Evolutionary conservation across 306 rosid species (phyloP).

Genomic region (Hylodesmum podocarpum): DNA sequence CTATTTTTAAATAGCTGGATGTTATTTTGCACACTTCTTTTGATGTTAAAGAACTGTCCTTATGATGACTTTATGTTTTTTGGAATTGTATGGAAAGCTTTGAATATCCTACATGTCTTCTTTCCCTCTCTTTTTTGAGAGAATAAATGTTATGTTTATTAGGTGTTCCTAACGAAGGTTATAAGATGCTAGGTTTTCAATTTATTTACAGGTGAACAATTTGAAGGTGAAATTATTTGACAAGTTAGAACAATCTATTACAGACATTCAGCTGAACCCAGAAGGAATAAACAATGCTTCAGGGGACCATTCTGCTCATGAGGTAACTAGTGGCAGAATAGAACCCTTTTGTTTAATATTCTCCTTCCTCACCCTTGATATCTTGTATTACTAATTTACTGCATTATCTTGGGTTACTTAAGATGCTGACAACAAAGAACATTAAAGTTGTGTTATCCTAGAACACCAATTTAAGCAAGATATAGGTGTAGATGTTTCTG

Average conservation of each 20-base stretch:
- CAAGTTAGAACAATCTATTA: slow-evolving; percentile 76
- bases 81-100: slow-evolving; percentile 7
- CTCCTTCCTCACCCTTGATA: slow-evolving; percentile 11
- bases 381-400: not conserved
- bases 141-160: not conserved
- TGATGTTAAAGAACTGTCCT: not conserved
- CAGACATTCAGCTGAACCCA: slow-evolving; percentile 64
- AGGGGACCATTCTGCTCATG: slow-evolving; percentile 55
- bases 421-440: slow-evolving; percentile 16
- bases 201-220: slow-evolving; percentile 70
- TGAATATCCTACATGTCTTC: not conserved
- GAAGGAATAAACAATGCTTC: slow-evolving; percentile 52
- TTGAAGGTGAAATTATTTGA: slow-evolving; percentile 78
- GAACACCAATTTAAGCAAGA: slow-evolving; percentile 33
- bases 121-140: not conserved
- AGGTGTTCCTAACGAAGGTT: slow-evolving; percentile 16
- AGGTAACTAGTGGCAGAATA: slow-evolving; percentile 47
- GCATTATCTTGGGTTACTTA: not conserved
- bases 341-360: slow-evolving; percentile 24
- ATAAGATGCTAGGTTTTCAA: slow-evolving; percentile 32
- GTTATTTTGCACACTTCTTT: not conserved
- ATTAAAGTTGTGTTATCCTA: slow-evolving; percentile 41
- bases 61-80: not conserved
- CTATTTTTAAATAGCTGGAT: not conserved
- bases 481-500: slow-evolving; percentile 25